Base-by-base conservation (phyloP, 2,329 filamentous ascomycete genomes). In the Penicillium sp. region DNA sequence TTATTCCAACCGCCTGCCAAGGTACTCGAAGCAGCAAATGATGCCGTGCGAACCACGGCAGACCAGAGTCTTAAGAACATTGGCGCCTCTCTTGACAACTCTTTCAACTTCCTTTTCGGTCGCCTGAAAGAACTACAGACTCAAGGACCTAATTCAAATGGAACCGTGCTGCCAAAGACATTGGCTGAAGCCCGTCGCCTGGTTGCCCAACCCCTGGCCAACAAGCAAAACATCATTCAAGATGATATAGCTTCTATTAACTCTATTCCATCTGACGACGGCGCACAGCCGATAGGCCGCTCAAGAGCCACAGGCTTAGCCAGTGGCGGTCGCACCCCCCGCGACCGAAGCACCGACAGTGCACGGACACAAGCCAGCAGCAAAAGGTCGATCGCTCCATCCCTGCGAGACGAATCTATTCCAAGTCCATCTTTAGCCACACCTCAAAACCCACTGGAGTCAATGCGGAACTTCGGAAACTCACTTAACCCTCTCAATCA, bases 21-120 rank as follows among this genome's bases (percentile, higher is more conserved):
- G 69, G 89, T 91, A 3, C 83, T 97, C 54, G 90, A 90, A 59
- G 90, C 88, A 31, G 91, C 92, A 44, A 90, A 90, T 59, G 93
- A 96, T 72, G 90, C 90, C 2, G 87, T 96, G 26, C 85, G 96
- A 58, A 92, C 85, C 65, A 93, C 92, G 0, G 95, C 95, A 11
- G 95, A 99, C 69, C 92, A 96, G 72, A 85, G 93, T 1, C 81
- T 98, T 62, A 96, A 97, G 70, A 96, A 88, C 35, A 96, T 99
- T 64, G 91, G 93, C 61, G 93, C 85, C 69, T 96, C 92, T 48
- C 80, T 98, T 4, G 93, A 93, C 58, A 92, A 91, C 68, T 97
- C 92, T 71, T 96, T 97, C 77, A 95, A 92, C 59, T 96, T 98
- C 72, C 79, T 99, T 25, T 86, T 99, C 54, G 93, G 93, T 16